A percentile compares a stretch with the other conserved stretches of the same genome.
Conservation (phyloP, 2,329 filamentous ascomycete genomes). For the Elsinoe ampelina region DNA sequence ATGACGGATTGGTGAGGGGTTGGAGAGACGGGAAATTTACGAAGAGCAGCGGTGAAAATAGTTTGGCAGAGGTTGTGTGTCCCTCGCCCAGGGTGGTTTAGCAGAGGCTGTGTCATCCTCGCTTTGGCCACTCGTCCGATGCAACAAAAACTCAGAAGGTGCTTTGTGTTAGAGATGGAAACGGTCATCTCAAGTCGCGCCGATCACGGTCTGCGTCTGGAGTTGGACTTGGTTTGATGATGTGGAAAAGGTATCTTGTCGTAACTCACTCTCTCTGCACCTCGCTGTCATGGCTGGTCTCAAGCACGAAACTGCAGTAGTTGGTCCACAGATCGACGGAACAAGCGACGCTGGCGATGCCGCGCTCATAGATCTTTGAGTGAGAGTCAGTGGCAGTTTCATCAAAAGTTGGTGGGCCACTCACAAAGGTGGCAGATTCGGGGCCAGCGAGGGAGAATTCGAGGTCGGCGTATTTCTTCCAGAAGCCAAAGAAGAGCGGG, state of each 20-base stretch:
- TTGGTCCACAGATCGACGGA: constrained; percentile 96
- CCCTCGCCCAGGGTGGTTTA: neutral
- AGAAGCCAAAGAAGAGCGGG: constrained; percentile 92
- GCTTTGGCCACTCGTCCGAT: constrained; percentile 18
- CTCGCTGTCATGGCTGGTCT: constrained; percentile 89
- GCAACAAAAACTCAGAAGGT: constrained; percentile 31
- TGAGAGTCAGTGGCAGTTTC: constrained; percentile 17
- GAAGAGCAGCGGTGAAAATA: constrained; percentile 5
- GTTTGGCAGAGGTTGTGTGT: neutral
- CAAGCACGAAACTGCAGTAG: constrained; percentile 96
- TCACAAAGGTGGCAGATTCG: constrained; percentile 92
- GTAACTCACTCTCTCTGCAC: constrained; percentile 98
- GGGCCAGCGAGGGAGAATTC: constrained; percentile 96
- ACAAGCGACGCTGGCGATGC: constrained; percentile 82
- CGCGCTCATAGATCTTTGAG: constrained; percentile 82
- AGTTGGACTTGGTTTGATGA: constrained; percentile 16
- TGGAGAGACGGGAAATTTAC: constrained; percentile 6
- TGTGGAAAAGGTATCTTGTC: constrained; percentile 56
- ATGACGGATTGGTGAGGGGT: constrained; percentile 5
- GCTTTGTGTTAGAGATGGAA: constrained; percentile 4
- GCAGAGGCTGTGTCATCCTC: neutral
- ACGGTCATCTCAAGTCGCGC: constrained; percentile 5
- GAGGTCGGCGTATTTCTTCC: constrained; percentile 98
- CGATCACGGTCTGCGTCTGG: constrained; percentile 11
- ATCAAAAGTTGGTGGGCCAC: constrained; percentile 20